Conservation (phyloP, 1,284 basidiomycete species). For the Boletus sp. region DNA sequence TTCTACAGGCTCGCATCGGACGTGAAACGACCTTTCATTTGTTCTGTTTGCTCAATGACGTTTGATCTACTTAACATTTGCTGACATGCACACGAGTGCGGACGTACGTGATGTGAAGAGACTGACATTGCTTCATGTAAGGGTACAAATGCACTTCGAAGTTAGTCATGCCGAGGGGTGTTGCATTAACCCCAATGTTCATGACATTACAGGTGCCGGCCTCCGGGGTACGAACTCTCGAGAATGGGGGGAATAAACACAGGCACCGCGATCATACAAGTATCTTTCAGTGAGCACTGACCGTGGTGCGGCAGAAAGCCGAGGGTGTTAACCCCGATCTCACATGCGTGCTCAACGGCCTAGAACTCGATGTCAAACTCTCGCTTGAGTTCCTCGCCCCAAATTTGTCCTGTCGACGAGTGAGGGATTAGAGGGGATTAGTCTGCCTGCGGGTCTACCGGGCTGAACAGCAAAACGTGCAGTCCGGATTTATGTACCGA, state of each 20-base stretch:
- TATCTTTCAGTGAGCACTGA: conserved; percentile 1
- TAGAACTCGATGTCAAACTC: conserved; percentile 31
- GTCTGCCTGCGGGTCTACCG: conserved; percentile 33
- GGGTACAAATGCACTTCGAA: conserved; percentile 14
- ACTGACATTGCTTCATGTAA: conserved; percentile 5
- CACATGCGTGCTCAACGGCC: conserved; percentile 19
- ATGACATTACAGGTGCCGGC: conserved; percentile 18
- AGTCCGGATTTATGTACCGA: conserved; percentile 22
- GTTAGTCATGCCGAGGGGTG: conserved; percentile 13
- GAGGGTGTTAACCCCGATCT: conserved; percentile 15
- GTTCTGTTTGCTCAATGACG: conserved; percentile 4
- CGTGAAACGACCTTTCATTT: conserved; percentile 19
- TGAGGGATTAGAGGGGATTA: conserved; percentile 19
- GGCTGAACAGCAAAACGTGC: conserved; percentile 26
- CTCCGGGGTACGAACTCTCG: conserved; percentile 15
- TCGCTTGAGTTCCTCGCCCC: conserved; percentile 30
- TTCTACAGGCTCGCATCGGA: conserved; percentile 9
- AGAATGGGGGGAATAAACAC: conserved; percentile 21
- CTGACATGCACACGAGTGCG: conserved; percentile 4
- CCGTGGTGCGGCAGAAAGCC: conserved; percentile 3
- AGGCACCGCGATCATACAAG: conserved; percentile 12
- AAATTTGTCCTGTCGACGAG: conserved; percentile 21
- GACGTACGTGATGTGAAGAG: conserved; percentile 12
- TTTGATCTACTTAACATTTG: conserved; percentile 2
- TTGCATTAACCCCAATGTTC: conserved; percentile 15